A percentile compares a stretch with the other conserved stretches of the same genome.
phyloP scores from a whole-genome alignment of 352 stramenopile genomes.

The Blastocystis sp. region DNA sequence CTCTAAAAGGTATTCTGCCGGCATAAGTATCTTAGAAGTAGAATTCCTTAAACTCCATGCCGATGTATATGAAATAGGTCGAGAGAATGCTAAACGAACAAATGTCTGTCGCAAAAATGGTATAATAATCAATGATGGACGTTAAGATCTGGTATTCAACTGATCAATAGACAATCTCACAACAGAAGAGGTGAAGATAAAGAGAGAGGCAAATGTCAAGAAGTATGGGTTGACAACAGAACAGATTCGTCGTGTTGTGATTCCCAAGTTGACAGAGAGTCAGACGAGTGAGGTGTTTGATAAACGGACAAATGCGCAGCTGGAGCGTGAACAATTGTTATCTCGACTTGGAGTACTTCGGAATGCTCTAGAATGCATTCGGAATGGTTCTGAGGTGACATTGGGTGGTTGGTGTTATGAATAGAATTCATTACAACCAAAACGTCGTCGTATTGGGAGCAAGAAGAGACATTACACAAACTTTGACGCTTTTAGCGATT shows the following conservation, averaged over 20 bases:
- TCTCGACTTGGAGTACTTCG: constrained; percentile 24
- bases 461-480: neutral
- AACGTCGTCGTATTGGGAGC: neutral
- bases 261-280: constrained; percentile 38
- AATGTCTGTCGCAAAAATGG: constrained; percentile 55
- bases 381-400: neutral
- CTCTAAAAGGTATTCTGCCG: constrained; percentile 33
- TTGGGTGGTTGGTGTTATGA: neutral
- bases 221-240: constrained; percentile 56
- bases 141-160: neutral
- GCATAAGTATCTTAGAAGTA: neutral
- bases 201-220: neutral
- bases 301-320: constrained; percentile 21
- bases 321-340: constrained; percentile 23
- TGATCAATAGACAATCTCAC: constrained; percentile 26
- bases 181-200: constrained; percentile 5
- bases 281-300: constrained; percentile 56
- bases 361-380: neutral
- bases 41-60: constrained; percentile 56
- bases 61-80: constrained; percentile 50
- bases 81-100: constrained; percentile 53
- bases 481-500: neutral
- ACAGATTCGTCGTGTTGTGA: constrained; percentile 51
- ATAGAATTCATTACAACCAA: neutral
- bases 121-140: constrained; percentile 56